phyloP scores from a whole-genome alignment of 1,139 yeast species.

The Candida sanyaensis region DNA sequence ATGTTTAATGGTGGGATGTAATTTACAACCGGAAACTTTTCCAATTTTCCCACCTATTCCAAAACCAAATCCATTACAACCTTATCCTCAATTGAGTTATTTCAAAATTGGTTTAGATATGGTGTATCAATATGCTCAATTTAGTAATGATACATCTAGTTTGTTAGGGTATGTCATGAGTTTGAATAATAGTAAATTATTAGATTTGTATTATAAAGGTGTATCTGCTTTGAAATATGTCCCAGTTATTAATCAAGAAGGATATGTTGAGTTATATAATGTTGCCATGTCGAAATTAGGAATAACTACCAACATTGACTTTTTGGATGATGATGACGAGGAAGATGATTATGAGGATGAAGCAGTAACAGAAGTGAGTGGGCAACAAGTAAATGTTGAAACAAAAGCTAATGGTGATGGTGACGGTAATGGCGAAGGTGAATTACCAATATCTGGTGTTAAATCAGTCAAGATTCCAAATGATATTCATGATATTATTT shows the following conservation, averaged over 20 bases:
- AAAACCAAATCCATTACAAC: slow-evolving; percentile 46
- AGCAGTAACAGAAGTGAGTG: not conserved
- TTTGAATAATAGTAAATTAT: slow-evolving; percentile 39
- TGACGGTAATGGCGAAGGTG: slow-evolving; percentile 1
- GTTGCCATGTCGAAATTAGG: slow-evolving; percentile 43
- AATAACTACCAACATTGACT: slow-evolving; percentile 21
- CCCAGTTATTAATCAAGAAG: slow-evolving; percentile 73
- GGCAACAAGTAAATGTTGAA: slow-evolving; percentile 4
- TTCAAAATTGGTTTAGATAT: slow-evolving; percentile 47
- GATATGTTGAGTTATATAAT: slow-evolving; percentile 62
- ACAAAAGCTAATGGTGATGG: slow-evolving; percentile 3
- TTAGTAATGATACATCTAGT: slow-evolving; percentile 25
- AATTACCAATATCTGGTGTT: slow-evolving; percentile 4
- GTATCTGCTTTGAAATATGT: slow-evolving; percentile 45
- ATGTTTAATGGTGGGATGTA: slow-evolving; percentile 76
- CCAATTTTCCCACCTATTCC: slow-evolving; percentile 57
- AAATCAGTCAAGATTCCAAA: slow-evolving; percentile 56
- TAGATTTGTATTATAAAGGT: slow-evolving; percentile 42
- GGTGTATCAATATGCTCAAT: slow-evolving; percentile 38
- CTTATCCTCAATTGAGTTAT: slow-evolving; percentile 45
- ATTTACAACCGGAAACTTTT: slow-evolving; percentile 66
- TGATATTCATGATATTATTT: slow-evolving; percentile 80
- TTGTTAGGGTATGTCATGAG: slow-evolving; percentile 38
- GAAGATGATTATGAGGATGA: slow-evolving; percentile 5
- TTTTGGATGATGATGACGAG: slow-evolving; percentile 15